phyloP scores from a whole-genome alignment of 2,329 filamentous ascomycete species.

The Xylariaceae sp. region DNA sequence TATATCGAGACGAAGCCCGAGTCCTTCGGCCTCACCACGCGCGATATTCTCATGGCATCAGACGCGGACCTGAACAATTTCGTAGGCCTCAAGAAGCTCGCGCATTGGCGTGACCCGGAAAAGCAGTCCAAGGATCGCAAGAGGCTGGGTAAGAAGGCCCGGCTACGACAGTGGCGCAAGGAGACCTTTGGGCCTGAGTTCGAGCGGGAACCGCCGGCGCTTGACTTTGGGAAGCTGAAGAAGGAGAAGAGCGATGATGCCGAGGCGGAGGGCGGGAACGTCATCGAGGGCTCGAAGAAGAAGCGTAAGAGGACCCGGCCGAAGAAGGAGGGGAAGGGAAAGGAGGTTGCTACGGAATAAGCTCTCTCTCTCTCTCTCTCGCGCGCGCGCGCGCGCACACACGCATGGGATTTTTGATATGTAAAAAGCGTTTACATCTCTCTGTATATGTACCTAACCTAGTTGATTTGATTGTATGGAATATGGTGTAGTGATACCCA shows the following conservation, averaged over 20 bases:
- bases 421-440: background rate
- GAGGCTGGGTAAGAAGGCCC: constrained; percentile 84
- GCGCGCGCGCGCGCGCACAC: too few relatives aligned
- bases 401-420: background rate
- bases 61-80: constrained; percentile 85
- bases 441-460: too few relatives aligned
- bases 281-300: constrained; percentile 35
- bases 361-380: background rate
- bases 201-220: constrained; percentile 52
- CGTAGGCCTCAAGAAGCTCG: constrained; percentile 90
- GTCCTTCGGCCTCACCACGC: constrained; percentile 80
- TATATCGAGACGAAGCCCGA: constrained; percentile 93
- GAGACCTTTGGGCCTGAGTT: constrained; percentile 57
- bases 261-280: constrained; percentile 25
- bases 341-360: constrained; percentile 10
- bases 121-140: constrained; percentile 90
- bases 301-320: constrained; percentile 30
- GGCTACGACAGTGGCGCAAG: constrained; percentile 77
- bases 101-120: constrained; percentile 77
- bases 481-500: too few relatives aligned
- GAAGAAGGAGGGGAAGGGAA: constrained; percentile 24
- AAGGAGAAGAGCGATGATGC: constrained; percentile 16
- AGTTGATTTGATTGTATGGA: too few relatives aligned
- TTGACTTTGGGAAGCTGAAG: constrained; percentile 44
- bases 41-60: constrained; percentile 82